Percentiles rank a stretch among this genome's conserved stretches.
Conservation (phyloP, 2,329 filamentous ascomycete species). For the Colletotrichum sp. region DNA sequence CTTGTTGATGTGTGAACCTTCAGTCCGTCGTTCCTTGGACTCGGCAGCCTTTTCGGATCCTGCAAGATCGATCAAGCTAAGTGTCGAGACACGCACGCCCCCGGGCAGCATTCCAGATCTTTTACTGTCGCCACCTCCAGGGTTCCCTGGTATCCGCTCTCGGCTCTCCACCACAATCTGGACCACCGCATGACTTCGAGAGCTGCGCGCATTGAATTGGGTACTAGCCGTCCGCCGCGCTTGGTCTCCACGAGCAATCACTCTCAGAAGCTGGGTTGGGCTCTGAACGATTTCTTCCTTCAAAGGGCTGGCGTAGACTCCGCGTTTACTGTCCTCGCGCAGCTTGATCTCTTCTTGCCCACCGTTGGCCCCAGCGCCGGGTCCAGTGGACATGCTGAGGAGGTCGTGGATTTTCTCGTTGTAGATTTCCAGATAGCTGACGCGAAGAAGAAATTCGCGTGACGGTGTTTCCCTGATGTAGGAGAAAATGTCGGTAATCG, state of each 20-base stretch:
- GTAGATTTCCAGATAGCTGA: conserved; percentile 99
- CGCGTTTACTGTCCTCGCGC: conserved; percentile 93
- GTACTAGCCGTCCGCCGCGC: conserved; percentile 91
- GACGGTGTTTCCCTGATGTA: conserved; percentile 97
- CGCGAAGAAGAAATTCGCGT: conserved; percentile 89
- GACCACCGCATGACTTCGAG: conserved; percentile 96
- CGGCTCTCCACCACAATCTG: conserved; percentile 98
- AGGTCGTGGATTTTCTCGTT: conserved; percentile 98
- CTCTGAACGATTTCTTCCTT: conserved; percentile 99
- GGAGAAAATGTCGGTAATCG: conserved; percentile 98
- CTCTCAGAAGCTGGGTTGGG: conserved; percentile 90
- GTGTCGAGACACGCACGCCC: conserved; percentile 91
- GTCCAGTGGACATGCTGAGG: conserved; percentile 73
- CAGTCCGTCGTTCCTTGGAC: conserved; percentile 89
- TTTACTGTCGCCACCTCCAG: conserved; percentile 59
- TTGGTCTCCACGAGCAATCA: conserved; percentile 93
- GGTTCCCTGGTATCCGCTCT: conserved; percentile 73
- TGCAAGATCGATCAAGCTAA: conserved; percentile 95
- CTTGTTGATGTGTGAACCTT: conserved; percentile 99
- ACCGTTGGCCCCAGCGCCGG: conserved; percentile 55
- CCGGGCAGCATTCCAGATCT: conserved; percentile 77
- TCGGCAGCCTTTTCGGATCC: conserved; percentile 97
- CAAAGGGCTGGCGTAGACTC: conserved; percentile 92
- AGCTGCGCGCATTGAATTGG: conserved; percentile 96
- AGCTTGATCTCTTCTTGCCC: conserved; percentile 94